Percentiles rank a stretch among this genome's conserved stretches.
phyloP scores from a whole-genome alignment of 257 asterid species.

The Nicotiana noctiflora region DNA sequence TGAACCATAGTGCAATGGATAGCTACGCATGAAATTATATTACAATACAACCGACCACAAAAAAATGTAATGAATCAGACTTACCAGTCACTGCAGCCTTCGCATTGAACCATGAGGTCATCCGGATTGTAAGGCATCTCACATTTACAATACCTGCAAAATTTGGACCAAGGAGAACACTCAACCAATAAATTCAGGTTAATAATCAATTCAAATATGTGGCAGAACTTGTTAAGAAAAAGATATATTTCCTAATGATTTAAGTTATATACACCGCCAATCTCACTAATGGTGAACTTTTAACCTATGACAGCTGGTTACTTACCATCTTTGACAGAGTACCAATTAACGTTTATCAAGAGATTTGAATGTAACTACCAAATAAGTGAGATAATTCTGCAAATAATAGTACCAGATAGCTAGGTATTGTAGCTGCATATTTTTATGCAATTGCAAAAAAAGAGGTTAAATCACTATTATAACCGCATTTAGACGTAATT shows the following conservation, averaged over 20 bases:
- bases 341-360: too few relatives aligned
- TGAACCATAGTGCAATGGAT: neutral
- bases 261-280: too few relatives aligned
- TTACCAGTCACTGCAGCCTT: conserved; percentile 90
- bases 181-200: neutral
- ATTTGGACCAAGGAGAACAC: conserved; percentile 11
- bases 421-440: too few relatives aligned
- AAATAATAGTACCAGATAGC: too few relatives aligned
- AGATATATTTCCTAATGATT: neutral
- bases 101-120: conserved; percentile 94
- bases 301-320: too few relatives aligned
- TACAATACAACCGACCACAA: neutral
- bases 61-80: conserved; percentile 22
- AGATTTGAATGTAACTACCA: too few relatives aligned
- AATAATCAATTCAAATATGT: neutral
- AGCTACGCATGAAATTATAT: neutral
- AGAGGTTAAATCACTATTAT: too few relatives aligned
- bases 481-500: neutral
- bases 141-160: conserved; percentile 81
- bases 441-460: too few relatives aligned
- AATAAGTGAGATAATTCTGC: too few relatives aligned
- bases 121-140: conserved; percentile 99
- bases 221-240: neutral
- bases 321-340: too few relatives aligned
- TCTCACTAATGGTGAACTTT: too few relatives aligned